phyloP scores from a whole-genome alignment of 345 rosid genomes.

The Microcos paniculata region DNA sequence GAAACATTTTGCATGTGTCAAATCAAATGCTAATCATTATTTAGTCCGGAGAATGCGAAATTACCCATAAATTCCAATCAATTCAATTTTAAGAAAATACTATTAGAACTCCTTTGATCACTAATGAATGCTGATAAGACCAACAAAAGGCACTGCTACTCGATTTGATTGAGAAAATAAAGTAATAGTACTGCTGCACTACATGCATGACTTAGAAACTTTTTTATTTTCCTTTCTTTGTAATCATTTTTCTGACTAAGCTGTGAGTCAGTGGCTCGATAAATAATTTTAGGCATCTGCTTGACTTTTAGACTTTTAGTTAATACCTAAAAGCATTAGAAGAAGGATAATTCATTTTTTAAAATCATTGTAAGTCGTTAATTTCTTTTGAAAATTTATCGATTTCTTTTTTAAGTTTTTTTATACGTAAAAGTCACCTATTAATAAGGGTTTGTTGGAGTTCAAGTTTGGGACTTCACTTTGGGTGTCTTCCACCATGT shows the following conservation, averaged over 20 bases:
- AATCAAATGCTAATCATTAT: slow-evolving; percentile 11
- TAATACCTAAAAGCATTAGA: too few species aligned
- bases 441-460: too few species aligned
- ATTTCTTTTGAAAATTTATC: too few species aligned
- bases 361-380: too few species aligned
- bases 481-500: too few species aligned
- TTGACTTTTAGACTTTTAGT: not conserved
- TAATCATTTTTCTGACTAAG: not conserved
- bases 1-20: not conserved
- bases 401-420: too few species aligned
- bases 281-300: not conserved
- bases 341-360: too few species aligned
- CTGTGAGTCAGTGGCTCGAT: not conserved
- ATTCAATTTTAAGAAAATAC: not conserved
- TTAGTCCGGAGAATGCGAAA: not conserved
- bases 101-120: too few species aligned
- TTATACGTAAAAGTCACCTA: too few species aligned
- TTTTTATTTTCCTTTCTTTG: not conserved
- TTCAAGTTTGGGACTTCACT: too few species aligned
- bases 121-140: not conserved
- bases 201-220: not conserved
- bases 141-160: not conserved
- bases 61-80: not conserved
- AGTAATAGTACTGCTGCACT: not conserved
- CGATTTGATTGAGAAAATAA: not conserved